Base-by-base conservation (phyloP, 2,329 filamentous ascomycete species). In the Aspergillus arachidicola region DNA sequence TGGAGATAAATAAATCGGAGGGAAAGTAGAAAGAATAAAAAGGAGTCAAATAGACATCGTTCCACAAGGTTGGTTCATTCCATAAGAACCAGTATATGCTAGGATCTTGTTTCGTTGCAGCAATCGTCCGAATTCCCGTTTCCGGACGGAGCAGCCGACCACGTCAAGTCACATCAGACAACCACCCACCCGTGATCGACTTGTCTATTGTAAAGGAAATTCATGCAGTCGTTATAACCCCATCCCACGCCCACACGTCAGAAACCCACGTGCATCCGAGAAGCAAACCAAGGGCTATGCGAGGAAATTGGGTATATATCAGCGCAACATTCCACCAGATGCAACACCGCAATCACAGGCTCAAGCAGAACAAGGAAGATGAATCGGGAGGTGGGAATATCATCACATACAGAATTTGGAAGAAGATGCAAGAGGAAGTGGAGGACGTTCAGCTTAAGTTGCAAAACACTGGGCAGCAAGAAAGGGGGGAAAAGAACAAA, bases 271-370 rank as follows among this genome's bases (percentile, higher is more conserved):
- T 64, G 60, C 61, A 62, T 66, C 63, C 54, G 58, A 53, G 64
- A 68, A 62, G 59, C 64, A 68, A 70, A 70, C 60, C 66, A 67
- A 62, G 64, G 60, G 69, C 60, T 66, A 71, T 69, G 68, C 66
- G 65, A 68, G 62, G 62, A 67, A 70, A 70, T 62, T 61, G 64
- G 69, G 69, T 72, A 72, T 72, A 72, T 71, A 71, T 67, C 67
- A 67, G 66, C 64, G 64, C 65, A 63, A 64, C 57, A 62, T 64
- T 59, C 61, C 62, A 64, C 60, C 64, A 68, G 64, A 67, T 64
- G 64, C 63, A 64, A 61, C 61, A 64, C 64, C 43, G 58, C 45
- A 58, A 64, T 36, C 10, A 64, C 51, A 62, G 57, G 59, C 45
- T 51, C 64, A 55, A 63, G 50, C 57, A 65, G 61, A 32, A 63